phyloP scores from a whole-genome alignment of 768 basidiomycete species.

The Gloeopeniophorella convolvens region DNA sequence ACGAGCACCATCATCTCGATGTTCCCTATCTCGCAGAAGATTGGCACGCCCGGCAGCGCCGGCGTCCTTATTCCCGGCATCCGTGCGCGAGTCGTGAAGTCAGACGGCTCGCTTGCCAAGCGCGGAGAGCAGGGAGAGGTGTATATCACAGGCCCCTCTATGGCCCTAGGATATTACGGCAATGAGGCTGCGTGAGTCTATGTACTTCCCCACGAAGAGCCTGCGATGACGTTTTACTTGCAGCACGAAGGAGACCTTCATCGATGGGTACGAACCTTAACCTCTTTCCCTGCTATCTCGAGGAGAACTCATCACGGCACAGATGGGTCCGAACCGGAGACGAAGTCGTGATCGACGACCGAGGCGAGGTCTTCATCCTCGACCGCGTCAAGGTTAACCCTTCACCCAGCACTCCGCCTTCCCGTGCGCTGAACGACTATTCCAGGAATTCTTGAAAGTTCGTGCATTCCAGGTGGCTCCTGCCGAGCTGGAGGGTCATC shows the following conservation, averaged over 20 bases:
- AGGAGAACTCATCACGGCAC: not conserved
- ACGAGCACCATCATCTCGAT: conserved; percentile 46
- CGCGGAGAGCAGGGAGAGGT: conserved; percentile 55
- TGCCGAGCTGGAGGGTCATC: conserved; percentile 32
- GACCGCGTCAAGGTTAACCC: conserved; percentile 52
- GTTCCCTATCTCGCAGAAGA: conserved; percentile 40
- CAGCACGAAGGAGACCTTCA: conserved; percentile 62
- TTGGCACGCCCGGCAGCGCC: conserved; percentile 46
- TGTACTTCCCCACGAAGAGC: not conserved
- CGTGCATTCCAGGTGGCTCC: conserved; percentile 26
- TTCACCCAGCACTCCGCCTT: no score
- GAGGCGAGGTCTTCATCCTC: conserved; percentile 50
- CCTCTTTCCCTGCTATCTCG: not conserved
- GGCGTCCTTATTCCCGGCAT: conserved; percentile 43
- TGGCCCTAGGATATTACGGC: conserved; percentile 41
- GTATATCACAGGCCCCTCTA: conserved; percentile 34
- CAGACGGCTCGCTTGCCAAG: conserved; percentile 45
- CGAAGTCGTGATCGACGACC: conserved; percentile 46
- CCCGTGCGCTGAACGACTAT: not conserved
- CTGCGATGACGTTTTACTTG: not conserved
- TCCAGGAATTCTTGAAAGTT: conserved; percentile 3
- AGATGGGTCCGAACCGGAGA: conserved; percentile 68
- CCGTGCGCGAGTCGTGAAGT: conserved; percentile 42
- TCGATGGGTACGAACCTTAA: conserved; percentile 44
- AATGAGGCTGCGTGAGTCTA: conserved; percentile 50